Percentiles rank a stretch among this genome's conserved stretches.
These are phyloP conservation scores for Polyporus tsugae DNA, from an alignment of 1,284 basidiomycete species.

Conservation along the genomic window DNA sequence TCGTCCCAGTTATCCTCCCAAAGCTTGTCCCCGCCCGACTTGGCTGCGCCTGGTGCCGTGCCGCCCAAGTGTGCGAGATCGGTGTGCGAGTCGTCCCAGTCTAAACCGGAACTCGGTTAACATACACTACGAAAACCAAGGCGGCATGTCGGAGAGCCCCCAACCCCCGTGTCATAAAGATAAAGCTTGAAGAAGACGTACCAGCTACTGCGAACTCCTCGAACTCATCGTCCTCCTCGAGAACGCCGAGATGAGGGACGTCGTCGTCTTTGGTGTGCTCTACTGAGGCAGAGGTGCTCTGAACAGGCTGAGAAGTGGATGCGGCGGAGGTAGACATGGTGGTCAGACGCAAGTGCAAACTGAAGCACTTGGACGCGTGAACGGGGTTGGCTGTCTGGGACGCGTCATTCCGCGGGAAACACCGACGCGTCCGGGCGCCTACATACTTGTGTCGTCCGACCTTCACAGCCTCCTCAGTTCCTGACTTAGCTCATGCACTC, in stretches of 20 bases:
- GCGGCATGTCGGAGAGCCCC: no score
- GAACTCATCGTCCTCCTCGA: constrained; percentile 88
- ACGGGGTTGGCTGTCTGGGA: constrained; percentile 23
- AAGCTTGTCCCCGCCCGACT: constrained; percentile 82
- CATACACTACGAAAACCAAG: neutral
- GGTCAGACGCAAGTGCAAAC: constrained; percentile 12
- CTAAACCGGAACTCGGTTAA: constrained; percentile 46
- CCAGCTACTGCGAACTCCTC: constrained; percentile 83
- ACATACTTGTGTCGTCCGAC: neutral
- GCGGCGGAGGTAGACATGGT: constrained; percentile 44
- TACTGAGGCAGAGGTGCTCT: constrained; percentile 40
- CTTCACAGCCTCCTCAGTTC: neutral
- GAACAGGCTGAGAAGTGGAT: constrained; percentile 47
- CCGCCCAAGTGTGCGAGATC: constrained; percentile 80
- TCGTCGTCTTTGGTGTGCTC: constrained; percentile 51
- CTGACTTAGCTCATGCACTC: no score
- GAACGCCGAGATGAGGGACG: constrained; percentile 68
- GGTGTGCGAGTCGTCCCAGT: constrained; percentile 88
- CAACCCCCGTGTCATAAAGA: neutral
- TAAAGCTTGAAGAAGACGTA: constrained; percentile 39
- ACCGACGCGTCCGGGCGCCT: constrained; percentile 21
- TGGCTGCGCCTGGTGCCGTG: constrained; percentile 74
- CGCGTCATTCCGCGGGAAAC: constrained; percentile 39
- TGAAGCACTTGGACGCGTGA: constrained; percentile 4
- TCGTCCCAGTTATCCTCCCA: constrained; percentile 99